Evolutionary conservation across 2,329 filamentous ascomycete genomes (phyloP).

Genomic region (Aspergillus costaricaensis): DNA sequence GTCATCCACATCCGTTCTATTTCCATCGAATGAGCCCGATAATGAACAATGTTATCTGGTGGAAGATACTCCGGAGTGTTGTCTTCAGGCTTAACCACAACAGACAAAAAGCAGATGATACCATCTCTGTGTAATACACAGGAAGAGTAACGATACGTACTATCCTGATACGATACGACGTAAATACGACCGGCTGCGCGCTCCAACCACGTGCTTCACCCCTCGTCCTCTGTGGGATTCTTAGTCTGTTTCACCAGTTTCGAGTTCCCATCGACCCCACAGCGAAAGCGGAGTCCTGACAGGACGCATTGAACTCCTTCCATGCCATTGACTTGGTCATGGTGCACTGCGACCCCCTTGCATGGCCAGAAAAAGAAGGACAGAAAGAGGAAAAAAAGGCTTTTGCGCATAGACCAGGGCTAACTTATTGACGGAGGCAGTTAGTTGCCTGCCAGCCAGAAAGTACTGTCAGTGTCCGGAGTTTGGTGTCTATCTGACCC

Average conservation of each 20-base stretch:
- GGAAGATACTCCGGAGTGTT: background rate
- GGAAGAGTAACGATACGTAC: background rate
- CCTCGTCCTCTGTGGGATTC: slow-evolving; percentile 3
- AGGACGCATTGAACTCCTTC: slow-evolving; percentile 9
- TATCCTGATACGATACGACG: background rate
- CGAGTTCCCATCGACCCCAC: slow-evolving; percentile 5
- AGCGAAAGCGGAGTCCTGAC: slow-evolving; percentile 4
- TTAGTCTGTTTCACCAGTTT: slow-evolving; percentile 9
- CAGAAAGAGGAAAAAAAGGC: background rate
- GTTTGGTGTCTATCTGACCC: background rate
- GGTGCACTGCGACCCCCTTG: background rate
- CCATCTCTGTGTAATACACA: background rate
- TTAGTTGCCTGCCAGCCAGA: background rate
- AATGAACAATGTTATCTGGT: background rate
- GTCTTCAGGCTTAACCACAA: background rate
- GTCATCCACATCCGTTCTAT: background rate
- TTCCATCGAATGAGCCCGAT: too few relatives aligned
- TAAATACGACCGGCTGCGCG: background rate
- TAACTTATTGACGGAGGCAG: background rate
- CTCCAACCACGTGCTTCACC: slow-evolving; percentile 7
- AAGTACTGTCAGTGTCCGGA: background rate
- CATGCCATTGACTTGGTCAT: background rate
- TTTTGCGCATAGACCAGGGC: background rate
- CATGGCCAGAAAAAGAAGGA: background rate
- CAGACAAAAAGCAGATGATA: background rate